These are phyloP conservation scores for Ustilago cynodontis DNA, from an alignment of 1,284 basidiomycete genomes.

Conservation along the genomic window DNA sequence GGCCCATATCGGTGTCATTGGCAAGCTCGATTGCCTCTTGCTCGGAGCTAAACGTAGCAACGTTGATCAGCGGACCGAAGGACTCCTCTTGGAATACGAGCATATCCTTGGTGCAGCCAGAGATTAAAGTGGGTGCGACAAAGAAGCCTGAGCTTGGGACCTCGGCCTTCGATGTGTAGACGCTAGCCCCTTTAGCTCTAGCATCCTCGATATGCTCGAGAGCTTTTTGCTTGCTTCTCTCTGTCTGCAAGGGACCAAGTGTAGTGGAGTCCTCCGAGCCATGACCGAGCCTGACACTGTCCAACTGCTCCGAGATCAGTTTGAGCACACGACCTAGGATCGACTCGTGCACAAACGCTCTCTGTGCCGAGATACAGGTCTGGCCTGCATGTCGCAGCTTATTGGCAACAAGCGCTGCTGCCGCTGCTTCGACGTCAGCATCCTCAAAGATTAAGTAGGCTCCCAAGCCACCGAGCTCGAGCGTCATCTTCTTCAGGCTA, in stretches of 20 bases:
- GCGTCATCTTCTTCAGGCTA: conserved; percentile 86
- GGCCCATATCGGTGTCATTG: conserved; percentile 85
- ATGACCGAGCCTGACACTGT: conserved; percentile 89
- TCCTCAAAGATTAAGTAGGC: conserved; percentile 98
- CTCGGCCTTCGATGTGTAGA: conserved; percentile 81
- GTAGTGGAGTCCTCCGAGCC: conserved; percentile 82
- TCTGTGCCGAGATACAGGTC: conserved; percentile 78
- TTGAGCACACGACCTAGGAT: conserved; percentile 85
- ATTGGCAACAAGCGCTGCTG: conserved; percentile 83
- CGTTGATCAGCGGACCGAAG: conserved; percentile 71
- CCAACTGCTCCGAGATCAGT: conserved; percentile 83
- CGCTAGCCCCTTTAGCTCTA: conserved; percentile 83
- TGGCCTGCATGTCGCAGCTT: conserved; percentile 95
- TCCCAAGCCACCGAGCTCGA: conserved; percentile 78
- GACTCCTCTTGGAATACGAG: conserved; percentile 69
- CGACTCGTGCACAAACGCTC: conserved; percentile 75
- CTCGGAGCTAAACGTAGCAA: conserved; percentile 87
- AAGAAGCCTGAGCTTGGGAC: conserved; percentile 77
- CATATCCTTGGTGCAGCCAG: conserved; percentile 80
- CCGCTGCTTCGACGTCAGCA: conserved; percentile 90
- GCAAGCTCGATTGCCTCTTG: conserved; percentile 88
- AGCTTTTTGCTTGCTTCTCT: conserved; percentile 87
- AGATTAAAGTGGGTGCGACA: conserved; percentile 87
- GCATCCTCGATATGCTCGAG: conserved; percentile 87
- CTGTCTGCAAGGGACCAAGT: conserved; percentile 93